phyloP scores from a whole-genome alignment of 140 eudicot genomes.

The Ambrosia hybrid region DNA sequence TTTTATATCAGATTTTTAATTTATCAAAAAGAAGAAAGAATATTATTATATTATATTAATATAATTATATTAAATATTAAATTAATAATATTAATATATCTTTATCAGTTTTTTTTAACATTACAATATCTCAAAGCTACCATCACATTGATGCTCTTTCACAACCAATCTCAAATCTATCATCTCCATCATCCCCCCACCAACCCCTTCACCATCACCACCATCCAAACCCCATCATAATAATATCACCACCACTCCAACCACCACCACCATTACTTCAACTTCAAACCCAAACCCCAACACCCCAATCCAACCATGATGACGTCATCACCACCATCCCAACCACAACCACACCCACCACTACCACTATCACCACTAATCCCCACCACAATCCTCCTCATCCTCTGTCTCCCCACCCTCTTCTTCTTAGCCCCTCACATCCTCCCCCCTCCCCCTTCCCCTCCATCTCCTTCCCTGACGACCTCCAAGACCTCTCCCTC shows the following conservation, averaged over 20 bases:
- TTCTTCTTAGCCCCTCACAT: conserved; percentile 53
- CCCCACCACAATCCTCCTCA: conserved; percentile 42
- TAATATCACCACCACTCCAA: neutral
- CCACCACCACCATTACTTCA: neutral
- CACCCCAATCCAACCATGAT: neutral
- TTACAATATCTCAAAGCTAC: neutral
- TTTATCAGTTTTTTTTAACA: too few relatives aligned
- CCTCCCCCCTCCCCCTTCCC: conserved; percentile 61
- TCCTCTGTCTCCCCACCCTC: conserved; percentile 48
- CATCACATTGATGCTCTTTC: conserved; percentile 7
- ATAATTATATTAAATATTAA: too few relatives aligned
- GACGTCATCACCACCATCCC: neutral
- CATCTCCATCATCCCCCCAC: conserved; percentile 8
- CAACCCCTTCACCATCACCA: neutral
- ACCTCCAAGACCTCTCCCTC: conserved; percentile 80
- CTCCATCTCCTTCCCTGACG: conserved; percentile 66
- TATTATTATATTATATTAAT: too few relatives aligned
- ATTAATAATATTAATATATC: too few relatives aligned
- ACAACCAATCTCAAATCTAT: conserved; percentile 12
- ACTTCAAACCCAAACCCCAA: neutral
- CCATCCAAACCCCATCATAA: conserved; percentile 1
- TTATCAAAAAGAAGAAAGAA: too few relatives aligned
- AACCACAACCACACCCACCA: neutral
- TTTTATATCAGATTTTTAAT: too few relatives aligned
- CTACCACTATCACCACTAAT: conserved; percentile 39